Evolutionary conservation across 805 yeast genomes (phyloP).

Genomic region (Grigorovia humatica): DNA sequence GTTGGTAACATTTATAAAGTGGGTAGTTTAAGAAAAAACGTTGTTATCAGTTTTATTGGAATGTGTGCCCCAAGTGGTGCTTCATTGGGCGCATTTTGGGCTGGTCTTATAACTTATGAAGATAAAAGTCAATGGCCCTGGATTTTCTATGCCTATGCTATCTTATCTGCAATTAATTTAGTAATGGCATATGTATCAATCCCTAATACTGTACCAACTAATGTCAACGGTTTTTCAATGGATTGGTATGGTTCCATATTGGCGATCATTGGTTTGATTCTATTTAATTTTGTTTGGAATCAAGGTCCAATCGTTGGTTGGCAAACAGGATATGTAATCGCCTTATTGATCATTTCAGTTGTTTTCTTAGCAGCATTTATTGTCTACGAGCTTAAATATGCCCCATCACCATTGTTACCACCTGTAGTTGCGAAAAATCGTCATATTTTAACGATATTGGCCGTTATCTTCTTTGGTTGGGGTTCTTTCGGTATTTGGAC

Average conservation of each 20-base stretch:
- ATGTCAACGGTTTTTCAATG: constrained; percentile 24
- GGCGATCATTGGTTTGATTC: constrained; percentile 50
- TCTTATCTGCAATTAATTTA: constrained; percentile 13
- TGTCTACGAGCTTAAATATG: constrained; percentile 36
- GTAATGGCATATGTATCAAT: constrained; percentile 15
- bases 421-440: constrained; percentile 35
- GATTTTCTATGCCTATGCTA: constrained; percentile 22
- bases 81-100: constrained; percentile 41
- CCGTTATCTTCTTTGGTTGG: constrained; percentile 57
- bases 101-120: constrained; percentile 32
- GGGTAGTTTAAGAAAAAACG: constrained; percentile 36
- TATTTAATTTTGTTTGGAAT: constrained; percentile 62
- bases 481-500: constrained; percentile 68
- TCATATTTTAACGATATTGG: constrained; percentile 38
- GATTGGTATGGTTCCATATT: constrained; percentile 44
- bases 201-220: constrained; percentile 24
- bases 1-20: constrained; percentile 36
- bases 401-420: constrained; percentile 47
- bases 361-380: constrained; percentile 38
- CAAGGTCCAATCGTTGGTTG: constrained; percentile 74
- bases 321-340: constrained; percentile 47
- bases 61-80: constrained; percentile 57
- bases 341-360: constrained; percentile 42
- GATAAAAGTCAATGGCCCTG: constrained; percentile 20
- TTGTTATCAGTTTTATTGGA: constrained; percentile 46